phyloP scores from a whole-genome alignment of 768 basidiomycete genomes.

The Naganishia vaughanmartiniae region DNA sequence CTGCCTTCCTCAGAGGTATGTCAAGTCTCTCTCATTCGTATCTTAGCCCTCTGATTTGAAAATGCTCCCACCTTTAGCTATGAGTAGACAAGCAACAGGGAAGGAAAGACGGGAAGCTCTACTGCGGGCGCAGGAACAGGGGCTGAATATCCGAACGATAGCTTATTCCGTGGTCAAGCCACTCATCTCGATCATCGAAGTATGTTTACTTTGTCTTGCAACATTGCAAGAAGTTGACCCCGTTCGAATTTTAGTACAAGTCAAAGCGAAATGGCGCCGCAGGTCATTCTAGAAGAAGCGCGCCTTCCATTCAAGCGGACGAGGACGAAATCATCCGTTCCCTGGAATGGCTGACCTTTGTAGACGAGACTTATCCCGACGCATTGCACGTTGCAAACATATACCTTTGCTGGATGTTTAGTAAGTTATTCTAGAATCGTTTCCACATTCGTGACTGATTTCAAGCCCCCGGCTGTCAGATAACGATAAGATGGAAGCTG shows the following conservation, averaged over 20 bases:
- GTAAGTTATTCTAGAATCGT: conserved; percentile 56
- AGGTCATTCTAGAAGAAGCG: conserved; percentile 35
- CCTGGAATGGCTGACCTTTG: conserved; percentile 88
- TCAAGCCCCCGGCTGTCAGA: conserved; percentile 53
- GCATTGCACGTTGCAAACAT: conserved; percentile 85
- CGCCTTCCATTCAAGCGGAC: conserved; percentile 39
- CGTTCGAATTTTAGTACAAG: not conserved
- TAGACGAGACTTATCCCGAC: conserved; percentile 67
- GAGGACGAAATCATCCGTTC: conserved; percentile 66
- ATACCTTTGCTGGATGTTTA: conserved; percentile 82
- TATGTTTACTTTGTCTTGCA: not conserved
- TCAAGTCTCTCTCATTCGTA: not conserved
- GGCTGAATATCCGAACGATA: conserved; percentile 66
- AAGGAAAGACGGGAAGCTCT: conserved; percentile 69
- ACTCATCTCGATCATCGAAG: conserved; percentile 13
- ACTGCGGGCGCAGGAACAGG: conserved; percentile 74
- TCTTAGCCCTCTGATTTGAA: not conserved
- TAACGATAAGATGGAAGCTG: conserved; percentile 70
- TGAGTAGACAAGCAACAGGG: conserved; percentile 48
- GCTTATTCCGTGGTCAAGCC: conserved; percentile 8
- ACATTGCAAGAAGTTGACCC: not conserved
- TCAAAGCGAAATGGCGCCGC: not conserved
- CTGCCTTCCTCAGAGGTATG: conserved; percentile 70
- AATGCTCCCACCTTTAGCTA: not conserved
- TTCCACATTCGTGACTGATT: not conserved